Percentiles rank a stretch among this genome's conserved stretches.
Conservation (phyloP, 768 basidiomycete species). For the Boletus sensibilis region DNA sequence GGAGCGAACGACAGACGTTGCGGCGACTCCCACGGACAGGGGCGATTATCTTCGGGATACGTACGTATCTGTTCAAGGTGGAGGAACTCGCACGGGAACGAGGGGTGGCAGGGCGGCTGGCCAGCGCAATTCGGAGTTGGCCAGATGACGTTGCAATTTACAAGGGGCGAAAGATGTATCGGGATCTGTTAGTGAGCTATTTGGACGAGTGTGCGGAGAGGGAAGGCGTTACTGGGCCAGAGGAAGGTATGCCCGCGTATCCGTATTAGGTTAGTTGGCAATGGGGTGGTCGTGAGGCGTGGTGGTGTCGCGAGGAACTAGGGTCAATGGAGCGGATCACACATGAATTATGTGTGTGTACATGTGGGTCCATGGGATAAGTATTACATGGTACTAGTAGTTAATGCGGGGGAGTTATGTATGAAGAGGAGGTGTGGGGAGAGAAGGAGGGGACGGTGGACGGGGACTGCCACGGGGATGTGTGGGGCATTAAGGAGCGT, state of each 20-base stretch:
- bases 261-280: conserved; percentile 16
- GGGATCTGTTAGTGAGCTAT: conserved; percentile 16
- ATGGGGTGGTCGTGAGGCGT: conserved; percentile 9
- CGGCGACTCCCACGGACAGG: conserved; percentile 62
- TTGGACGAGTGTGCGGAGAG: conserved; percentile 20
- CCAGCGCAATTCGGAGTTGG: conserved; percentile 65
- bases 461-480: not conserved
- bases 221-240: conserved; percentile 11
- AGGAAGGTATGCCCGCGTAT: conserved; percentile 8
- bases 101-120: conserved; percentile 61
- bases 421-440: not conserved
- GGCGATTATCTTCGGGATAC: conserved; percentile 66
- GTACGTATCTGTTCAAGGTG: conserved; percentile 60
- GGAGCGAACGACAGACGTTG: conserved; percentile 67
- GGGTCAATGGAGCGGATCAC: not conserved
- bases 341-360: not conserved
- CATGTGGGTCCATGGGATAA: not conserved
- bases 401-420: too few relatives aligned
- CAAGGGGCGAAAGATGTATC: conserved; percentile 29
- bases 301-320: not conserved
- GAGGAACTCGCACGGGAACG: conserved; percentile 51
- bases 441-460: not conserved
- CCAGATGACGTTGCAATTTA: conserved; percentile 51
- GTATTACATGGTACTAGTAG: not conserved
- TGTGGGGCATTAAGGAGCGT: conserved; percentile 23